A percentile compares a stretch with the other conserved stretches of the same genome.
phyloP scores from a whole-genome alignment of 2,329 filamentous ascomycete species.

The Clathrospora elynae region DNA sequence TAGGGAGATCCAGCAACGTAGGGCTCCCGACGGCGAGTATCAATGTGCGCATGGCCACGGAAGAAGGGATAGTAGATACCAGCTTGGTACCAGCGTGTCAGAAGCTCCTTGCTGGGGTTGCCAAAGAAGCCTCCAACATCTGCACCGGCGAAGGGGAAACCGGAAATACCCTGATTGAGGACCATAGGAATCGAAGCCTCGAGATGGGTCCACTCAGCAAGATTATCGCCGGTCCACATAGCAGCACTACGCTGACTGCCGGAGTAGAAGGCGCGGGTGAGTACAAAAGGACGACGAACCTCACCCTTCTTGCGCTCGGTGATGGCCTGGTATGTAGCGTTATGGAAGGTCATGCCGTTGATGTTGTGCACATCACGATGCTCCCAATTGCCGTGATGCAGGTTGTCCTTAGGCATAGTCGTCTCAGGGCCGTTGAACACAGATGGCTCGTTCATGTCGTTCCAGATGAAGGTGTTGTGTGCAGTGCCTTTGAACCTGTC shows the following conservation, averaged over 20 bases:
- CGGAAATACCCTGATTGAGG: constrained; percentile 86
- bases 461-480: constrained; percentile 93
- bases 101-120: constrained; percentile 89
- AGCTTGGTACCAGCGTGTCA: constrained; percentile 94
- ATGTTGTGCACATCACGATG: constrained; percentile 96
- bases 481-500: constrained; percentile 83
- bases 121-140: constrained; percentile 99
- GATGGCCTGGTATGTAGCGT: constrained; percentile 87
- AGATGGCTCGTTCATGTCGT: constrained; percentile 99
- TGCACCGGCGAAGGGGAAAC: constrained; percentile 91
- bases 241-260: constrained; percentile 88
- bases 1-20: constrained; percentile 87
- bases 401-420: constrained; percentile 98
- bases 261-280: constrained; percentile 90
- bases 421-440: constrained; percentile 98
- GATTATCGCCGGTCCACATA: constrained; percentile 99
- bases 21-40: constrained; percentile 90
- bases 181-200: constrained; percentile 92
- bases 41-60: constrained; percentile 95
- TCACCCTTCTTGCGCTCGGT: constrained; percentile 85
- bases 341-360: constrained; percentile 93
- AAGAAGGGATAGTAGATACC: constrained; percentile 98
- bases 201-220: constrained; percentile 89
- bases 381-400: constrained; percentile 91
- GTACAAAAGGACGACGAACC: constrained; percentile 81